These are phyloP conservation scores for Boletus rex-veris DNA, from an alignment of 768 basidiomycete species.

Conservation along the genomic window DNA sequence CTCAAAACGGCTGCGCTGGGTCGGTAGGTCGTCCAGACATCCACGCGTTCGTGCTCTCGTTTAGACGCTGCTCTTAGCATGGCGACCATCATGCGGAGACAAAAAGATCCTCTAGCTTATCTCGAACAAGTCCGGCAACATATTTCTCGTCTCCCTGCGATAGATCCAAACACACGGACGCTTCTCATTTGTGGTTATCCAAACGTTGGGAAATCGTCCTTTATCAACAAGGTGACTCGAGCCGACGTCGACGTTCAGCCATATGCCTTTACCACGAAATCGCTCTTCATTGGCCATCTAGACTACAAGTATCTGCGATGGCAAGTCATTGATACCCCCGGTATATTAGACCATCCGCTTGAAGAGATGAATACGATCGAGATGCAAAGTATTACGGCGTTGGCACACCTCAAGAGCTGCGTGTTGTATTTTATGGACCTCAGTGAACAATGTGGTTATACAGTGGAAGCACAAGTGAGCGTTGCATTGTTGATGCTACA, in stretches of 20 bases:
- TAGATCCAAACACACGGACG: slow-evolving; percentile 97
- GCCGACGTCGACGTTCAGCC: slow-evolving; percentile 99
- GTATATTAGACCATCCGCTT: slow-evolving; percentile 94
- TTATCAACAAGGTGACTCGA: slow-evolving; percentile 99
- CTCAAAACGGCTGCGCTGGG: slow-evolving; percentile 96
- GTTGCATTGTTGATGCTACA: neutral
- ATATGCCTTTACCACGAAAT: slow-evolving; percentile 99
- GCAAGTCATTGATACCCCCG: slow-evolving; percentile 99
- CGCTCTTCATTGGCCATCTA: slow-evolving; percentile 95
- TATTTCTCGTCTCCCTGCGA: slow-evolving; percentile 95
- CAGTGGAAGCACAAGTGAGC: slow-evolving; percentile 88
- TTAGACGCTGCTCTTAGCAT: slow-evolving; percentile 50
- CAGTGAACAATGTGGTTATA: slow-evolving; percentile 97
- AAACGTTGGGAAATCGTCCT: slow-evolving; percentile 98
- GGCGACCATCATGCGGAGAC: slow-evolving; percentile 98
- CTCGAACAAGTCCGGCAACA: slow-evolving; percentile 99
- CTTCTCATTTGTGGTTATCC: slow-evolving; percentile 98
- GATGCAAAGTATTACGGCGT: slow-evolving; percentile 98
- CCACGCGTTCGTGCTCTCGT: neutral
- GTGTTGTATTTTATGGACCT: slow-evolving; percentile 99
- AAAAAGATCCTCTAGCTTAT: slow-evolving; percentile 98
- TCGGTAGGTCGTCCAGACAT: slow-evolving; percentile 57
- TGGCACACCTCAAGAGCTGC: slow-evolving; percentile 93
- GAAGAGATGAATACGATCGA: slow-evolving; percentile 99
- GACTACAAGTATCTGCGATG: slow-evolving; percentile 99